Base-by-base conservation (phyloP, 2,329 filamentous ascomycete genomes). In the Colletotrichum eleusines region DNA sequence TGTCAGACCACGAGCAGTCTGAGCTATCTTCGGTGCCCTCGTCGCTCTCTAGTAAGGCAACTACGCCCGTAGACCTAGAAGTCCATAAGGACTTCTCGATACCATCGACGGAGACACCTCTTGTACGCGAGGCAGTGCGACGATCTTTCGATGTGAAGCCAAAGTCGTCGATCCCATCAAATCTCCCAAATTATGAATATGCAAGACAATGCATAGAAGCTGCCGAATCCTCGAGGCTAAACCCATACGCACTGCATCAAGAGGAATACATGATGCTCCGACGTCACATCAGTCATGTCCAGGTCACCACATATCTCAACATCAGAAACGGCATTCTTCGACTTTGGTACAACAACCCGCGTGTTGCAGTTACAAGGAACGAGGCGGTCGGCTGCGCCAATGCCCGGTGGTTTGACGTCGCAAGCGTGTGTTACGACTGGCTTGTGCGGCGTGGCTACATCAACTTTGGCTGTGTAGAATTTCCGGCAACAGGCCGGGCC, bases 281-380 rank as follows among this genome's bases (percentile, higher is more conserved):
- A 72, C 87, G 93, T 72, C 91, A 97, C 76, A 90, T 99, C 75
- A 97, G 92, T 77, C 91, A 94, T 76, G 87, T 91, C 40, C 96
- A 99, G 81, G 94, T 98, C 74, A 98, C 95, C 3, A 93, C 94
- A 16, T 99, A 99, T 81, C 85, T 99, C 64, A 98, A 98, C 79
- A 96, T 99, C 73, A 89, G 96, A 75, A 99, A 99, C 80, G 93
- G 94, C 20, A 97, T 99, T 70, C 84, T 99, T 63, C 89, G 96
- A 66, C 82, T 98, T 50, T 99, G 96, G 96, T 88, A 93, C 44
- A 89, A 91, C 75, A 97, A 97, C 77, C 94, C 96, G 9, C 89
- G 95, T 78, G 89, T 94, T 51, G 90, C 90, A 72, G 92, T 99
- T 16, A 92, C 92, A 33, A 87, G 91, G 58, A 91, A 95, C 78